Percentiles rank a stretch among this genome's conserved stretches.
Conservation (phyloP, 2,329 filamentous ascomycete genomes). For the Cercospora janseana region DNA sequence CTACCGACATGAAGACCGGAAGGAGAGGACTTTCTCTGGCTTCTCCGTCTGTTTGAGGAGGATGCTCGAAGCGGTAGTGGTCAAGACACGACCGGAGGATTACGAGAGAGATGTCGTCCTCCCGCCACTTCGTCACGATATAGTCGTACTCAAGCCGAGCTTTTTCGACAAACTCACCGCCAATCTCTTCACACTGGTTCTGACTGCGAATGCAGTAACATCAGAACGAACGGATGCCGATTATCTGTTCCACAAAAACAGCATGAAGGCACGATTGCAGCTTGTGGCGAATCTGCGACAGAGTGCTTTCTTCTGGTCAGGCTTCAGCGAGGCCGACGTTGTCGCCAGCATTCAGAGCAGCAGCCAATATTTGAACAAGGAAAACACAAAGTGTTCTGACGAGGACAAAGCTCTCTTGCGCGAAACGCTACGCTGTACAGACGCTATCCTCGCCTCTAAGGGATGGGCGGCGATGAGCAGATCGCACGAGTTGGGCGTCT, state of each 20-base stretch:
- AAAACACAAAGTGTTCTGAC: constrained; percentile 56
- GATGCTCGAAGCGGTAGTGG: constrained; percentile 70
- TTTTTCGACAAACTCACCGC: constrained; percentile 80
- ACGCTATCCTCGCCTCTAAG: constrained; percentile 57
- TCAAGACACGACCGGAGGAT: constrained; percentile 74
- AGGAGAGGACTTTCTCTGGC: constrained; percentile 59
- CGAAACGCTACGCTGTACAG: constrained; percentile 65
- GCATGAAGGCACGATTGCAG: constrained; percentile 63
- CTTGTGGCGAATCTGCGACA: constrained; percentile 78
- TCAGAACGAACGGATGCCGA: constrained; percentile 80
- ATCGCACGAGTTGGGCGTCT: constrained; percentile 76
- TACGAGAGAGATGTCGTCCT: constrained; percentile 63
- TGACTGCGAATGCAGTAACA: constrained; percentile 83
- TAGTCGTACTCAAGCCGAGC: constrained; percentile 74
- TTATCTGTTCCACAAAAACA: constrained; percentile 82
- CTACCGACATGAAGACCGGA: constrained; percentile 48
- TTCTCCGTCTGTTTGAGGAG: constrained; percentile 62
- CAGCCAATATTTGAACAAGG: constrained; percentile 63
- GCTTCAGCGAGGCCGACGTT: constrained; percentile 66
- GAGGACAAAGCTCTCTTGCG: constrained; percentile 62
- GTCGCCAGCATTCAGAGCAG: constrained; percentile 63
- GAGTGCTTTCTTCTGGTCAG: constrained; percentile 82
- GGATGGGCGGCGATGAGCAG: constrained; percentile 66
- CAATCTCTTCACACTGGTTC: constrained; percentile 80
- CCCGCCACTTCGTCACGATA: constrained; percentile 68